These are phyloP conservation scores for Myxozyma sirexii DNA, from an alignment of 805 yeast species.

Conservation along the genomic window DNA sequence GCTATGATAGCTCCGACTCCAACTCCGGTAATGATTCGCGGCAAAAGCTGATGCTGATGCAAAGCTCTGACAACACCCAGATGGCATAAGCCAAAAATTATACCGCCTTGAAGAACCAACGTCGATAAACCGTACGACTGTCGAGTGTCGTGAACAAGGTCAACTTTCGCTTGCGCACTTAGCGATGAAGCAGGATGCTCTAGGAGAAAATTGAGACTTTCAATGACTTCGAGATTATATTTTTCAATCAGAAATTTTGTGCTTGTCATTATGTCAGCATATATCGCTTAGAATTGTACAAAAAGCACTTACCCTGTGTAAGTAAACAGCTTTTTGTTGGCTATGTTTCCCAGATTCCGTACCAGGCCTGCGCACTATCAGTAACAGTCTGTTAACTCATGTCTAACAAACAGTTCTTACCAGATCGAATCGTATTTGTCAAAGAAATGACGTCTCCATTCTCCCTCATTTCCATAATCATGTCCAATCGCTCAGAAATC, in stretches of 20 bases:
- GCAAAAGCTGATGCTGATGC: conserved; percentile 72
- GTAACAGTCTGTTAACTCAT: background rate
- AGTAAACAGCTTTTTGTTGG: conserved; percentile 77
- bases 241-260: conserved; percentile 88
- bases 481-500: conserved; percentile 71
- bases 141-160: conserved; percentile 81
- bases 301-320: conserved; percentile 54
- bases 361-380: conserved; percentile 53
- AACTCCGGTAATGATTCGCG: conserved; percentile 85
- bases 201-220: conserved; percentile 61
- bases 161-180: conserved; percentile 58
- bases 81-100: conserved; percentile 91
- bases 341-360: conserved; percentile 88
- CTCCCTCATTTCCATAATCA: conserved; percentile 62
- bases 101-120: conserved; percentile 89
- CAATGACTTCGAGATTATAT: conserved; percentile 74
- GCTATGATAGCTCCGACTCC: conserved; percentile 95
- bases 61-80: conserved; percentile 88
- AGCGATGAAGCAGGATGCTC: conserved; percentile 38
- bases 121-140: conserved; percentile 92
- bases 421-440: conserved; percentile 73
- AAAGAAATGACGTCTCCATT: conserved; percentile 59
- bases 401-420: background rate
- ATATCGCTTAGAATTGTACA: background rate
- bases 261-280: conserved; percentile 42